These are phyloP conservation scores for Apiospora arundinis DNA, from an alignment of 2,329 filamentous ascomycete species.

Conservation along the genomic window DNA sequence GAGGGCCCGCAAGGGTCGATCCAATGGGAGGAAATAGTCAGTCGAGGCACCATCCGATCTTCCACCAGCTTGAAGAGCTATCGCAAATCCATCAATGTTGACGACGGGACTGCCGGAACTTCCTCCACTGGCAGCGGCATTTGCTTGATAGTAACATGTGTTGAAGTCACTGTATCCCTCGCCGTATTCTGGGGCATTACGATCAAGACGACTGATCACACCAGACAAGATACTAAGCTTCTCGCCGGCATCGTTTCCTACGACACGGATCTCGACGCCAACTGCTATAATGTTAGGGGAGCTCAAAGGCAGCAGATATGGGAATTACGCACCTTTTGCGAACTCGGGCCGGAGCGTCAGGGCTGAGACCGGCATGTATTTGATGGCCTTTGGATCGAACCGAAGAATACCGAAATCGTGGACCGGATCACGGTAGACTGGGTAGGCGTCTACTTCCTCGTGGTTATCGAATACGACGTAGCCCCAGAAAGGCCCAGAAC, in stretches of 20 bases:
- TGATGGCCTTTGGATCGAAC: conserved; percentile 94
- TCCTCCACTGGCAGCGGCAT: conserved; percentile 93
- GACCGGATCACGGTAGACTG: conserved; percentile 96
- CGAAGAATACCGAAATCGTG: conserved; percentile 98
- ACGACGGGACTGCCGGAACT: conserved; percentile 99
- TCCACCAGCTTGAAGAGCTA: conserved; percentile 93
- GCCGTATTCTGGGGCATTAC: conserved; percentile 96
- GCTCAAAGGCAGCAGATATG: not conserved
- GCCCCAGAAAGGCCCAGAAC: conserved; percentile 95
- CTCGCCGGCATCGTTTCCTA: conserved; percentile 97
- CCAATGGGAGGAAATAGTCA: conserved; percentile 94
- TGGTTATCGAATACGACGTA: conserved; percentile 99
- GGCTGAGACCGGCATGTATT: conserved; percentile 91
- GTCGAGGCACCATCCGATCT: conserved; percentile 94
- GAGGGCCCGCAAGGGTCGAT: conserved; percentile 86
- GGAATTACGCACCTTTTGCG: conserved; percentile 63
- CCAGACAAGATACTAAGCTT: conserved; percentile 98
- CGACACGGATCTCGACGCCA: conserved; percentile 92
- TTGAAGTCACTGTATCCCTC: conserved; percentile 99
- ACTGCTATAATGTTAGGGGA: conserved; percentile 54
- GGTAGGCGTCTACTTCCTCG: conserved; percentile 93
- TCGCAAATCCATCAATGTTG: conserved; percentile 89
- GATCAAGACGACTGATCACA: conserved; percentile 93
- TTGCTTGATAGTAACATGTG: conserved; percentile 95
- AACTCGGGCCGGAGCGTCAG: conserved; percentile 84